A percentile compares a stretch with the other conserved stretches of the same genome.
phyloP scores from a whole-genome alignment of 352 stramenopile genomes.

The Globisporangium middletonii region DNA sequence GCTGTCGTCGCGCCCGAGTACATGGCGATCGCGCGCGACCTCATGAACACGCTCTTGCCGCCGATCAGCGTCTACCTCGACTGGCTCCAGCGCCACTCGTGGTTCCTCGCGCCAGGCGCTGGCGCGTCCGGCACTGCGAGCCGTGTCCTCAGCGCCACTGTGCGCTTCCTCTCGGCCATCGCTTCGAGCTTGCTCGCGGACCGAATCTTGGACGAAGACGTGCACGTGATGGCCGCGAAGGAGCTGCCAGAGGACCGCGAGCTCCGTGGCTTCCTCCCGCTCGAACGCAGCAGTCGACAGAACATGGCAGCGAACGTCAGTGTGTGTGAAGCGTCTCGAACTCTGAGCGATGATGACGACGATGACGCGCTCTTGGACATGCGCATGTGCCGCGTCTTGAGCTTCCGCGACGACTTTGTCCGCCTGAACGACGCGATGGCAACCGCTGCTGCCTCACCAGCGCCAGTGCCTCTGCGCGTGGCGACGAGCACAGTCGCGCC shows the following conservation, averaged over 20 bases:
- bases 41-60: slow-evolving; percentile 33
- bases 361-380: slow-evolving; percentile 12
- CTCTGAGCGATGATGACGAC: slow-evolving; percentile 1
- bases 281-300: background rate
- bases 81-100: slow-evolving; percentile 34
- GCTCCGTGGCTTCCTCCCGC: slow-evolving; percentile 34
- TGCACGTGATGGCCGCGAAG: slow-evolving; percentile 1
- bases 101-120: slow-evolving; percentile 11
- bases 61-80: slow-evolving; percentile 30
- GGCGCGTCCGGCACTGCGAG: background rate
- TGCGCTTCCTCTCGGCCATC: slow-evolving; percentile 10
- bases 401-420: slow-evolving; percentile 10
- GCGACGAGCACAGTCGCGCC: background rate
- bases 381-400: slow-evolving; percentile 18
- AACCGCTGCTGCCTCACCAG: background rate
- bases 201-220: slow-evolving; percentile 11
- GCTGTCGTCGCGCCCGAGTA: slow-evolving; percentile 6
- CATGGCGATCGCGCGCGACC: slow-evolving; percentile 8
- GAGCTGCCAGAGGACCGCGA: slow-evolving; percentile 35
- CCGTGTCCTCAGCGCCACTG: slow-evolving; percentile 9
- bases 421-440: slow-evolving; percentile 2
- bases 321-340: background rate
- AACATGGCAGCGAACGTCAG: background rate
- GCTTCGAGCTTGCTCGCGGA: slow-evolving; percentile 16
- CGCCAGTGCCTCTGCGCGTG: background rate